Base-by-base conservation (phyloP, 1,284 basidiomycete species). In the Sanghuangporus sanghuang region DNA sequence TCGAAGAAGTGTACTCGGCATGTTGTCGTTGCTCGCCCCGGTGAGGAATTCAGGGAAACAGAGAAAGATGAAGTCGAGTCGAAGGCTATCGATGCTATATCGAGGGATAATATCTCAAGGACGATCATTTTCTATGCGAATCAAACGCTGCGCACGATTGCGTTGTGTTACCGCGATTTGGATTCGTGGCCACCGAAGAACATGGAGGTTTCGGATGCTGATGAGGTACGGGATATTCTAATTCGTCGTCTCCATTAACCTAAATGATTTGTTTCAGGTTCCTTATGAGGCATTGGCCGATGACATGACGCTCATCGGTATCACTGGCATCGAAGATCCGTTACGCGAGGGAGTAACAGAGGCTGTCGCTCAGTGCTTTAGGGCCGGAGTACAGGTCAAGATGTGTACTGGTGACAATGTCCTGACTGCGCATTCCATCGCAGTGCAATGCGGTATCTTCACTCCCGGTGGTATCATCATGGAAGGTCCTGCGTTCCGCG, bases 321-420 rank as follows among this genome's bases (percentile, higher is more conserved):
- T 99, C 68, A 86, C 87, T 67, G 96, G 94, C 72, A 97, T 99
- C 72, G 96, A 98, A 73, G 97, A 99, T 73, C 96, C 96, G 40
- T 84, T 99, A 5, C 92, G 96, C 48, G 84, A 86, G 1, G 95
- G 95, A 73, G 96, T 99, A 18, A 84, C 85, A 7, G 85, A 95
- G 12, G 95, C 96, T 32, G 96, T 99, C 32, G 80, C 83, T 57
- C 87, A 92, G 67, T 98, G 95, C 73, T 85, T 86, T 69, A 83
- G 81, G 62, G 96, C 97, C 46, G 96, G 96, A 69, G 95, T 99
- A n/a, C 82, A 85, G 36, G 89, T 99, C 78, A 98, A 98, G 80
- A 99, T 99, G 96, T 97, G 94, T 75, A 98, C 96, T 0, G 96
- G 96, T 72, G 96, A 99, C 77, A 99, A 98, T 70, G 92, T 96